phyloP scores from a whole-genome alignment of 164 flowering plant genomes.

The Umbilicus rupestris region DNA sequence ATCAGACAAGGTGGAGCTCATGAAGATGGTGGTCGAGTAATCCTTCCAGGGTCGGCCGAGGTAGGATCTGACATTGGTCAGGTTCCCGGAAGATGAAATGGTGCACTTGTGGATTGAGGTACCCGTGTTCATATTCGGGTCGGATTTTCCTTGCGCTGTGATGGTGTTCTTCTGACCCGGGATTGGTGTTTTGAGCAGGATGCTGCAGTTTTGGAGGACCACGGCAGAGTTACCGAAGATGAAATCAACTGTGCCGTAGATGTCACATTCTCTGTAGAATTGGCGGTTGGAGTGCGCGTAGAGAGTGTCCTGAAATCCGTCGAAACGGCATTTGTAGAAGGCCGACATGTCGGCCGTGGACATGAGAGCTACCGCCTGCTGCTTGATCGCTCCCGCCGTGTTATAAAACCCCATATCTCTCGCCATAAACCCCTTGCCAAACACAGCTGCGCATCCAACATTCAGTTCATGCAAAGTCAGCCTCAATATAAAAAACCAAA shows the following conservation, averaged over 20 bases:
- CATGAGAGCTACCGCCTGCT: constrained; percentile 67
- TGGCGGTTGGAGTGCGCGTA: constrained; percentile 50
- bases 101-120: constrained; percentile 50
- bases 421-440: constrained; percentile 51
- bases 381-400: constrained; percentile 56
- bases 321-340: constrained; percentile 49
- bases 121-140: constrained; percentile 67
- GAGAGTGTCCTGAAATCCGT: constrained; percentile 60
- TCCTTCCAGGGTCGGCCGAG: constrained; percentile 74
- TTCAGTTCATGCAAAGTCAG: background rate
- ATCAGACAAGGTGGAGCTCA: constrained; percentile 25
- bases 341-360: constrained; percentile 34
- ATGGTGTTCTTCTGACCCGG: constrained; percentile 51
- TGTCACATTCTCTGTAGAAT: constrained; percentile 51
- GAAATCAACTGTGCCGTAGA: constrained; percentile 66
- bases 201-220: constrained; percentile 60
- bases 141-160: constrained; percentile 60
- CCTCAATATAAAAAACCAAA: too few relatives aligned
- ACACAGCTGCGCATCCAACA: constrained; percentile 29
- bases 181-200: constrained; percentile 34
- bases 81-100: constrained; percentile 26
- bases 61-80: constrained; percentile 28
- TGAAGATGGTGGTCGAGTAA: constrained; percentile 46
- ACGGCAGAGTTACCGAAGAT: constrained; percentile 70
- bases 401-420: constrained; percentile 49